These are phyloP conservation scores for Albugo candida DNA, from an alignment of 352 stramenopile genomes.

Conservation along the genomic window DNA sequence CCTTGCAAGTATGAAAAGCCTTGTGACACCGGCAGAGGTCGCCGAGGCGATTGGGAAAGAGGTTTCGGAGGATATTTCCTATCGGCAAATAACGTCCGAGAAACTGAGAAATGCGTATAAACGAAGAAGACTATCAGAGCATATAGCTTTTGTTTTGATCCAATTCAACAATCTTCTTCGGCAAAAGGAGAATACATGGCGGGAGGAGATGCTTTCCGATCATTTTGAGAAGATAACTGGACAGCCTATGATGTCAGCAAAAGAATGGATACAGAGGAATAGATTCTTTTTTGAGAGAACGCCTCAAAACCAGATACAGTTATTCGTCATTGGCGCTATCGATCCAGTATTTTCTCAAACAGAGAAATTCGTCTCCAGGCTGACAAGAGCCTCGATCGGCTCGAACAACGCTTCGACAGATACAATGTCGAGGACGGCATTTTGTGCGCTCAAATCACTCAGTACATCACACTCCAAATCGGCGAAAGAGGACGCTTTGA, in stretches of 20 bases:
- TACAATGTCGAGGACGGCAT: not conserved
- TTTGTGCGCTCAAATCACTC: not conserved
- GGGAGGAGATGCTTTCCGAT: conserved; percentile 8
- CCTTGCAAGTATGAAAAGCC: not conserved
- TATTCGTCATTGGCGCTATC: conserved; percentile 59
- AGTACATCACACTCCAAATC: not conserved
- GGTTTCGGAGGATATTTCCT: too few relatives aligned
- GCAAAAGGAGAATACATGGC: too few relatives aligned
- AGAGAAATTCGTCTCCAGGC: conserved; percentile 36
- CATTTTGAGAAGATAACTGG: conserved; percentile 34
- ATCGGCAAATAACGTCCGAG: too few relatives aligned
- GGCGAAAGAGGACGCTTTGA: conserved; percentile 1
- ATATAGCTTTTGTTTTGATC: too few relatives aligned
- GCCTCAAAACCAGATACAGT: conserved; percentile 43
- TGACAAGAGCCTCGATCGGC: not conserved
- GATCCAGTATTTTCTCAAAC: conserved; percentile 50
- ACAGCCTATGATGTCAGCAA: conserved; percentile 16
- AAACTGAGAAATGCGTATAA: too few relatives aligned
- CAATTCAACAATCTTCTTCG: too few relatives aligned
- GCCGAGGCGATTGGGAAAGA: too few relatives aligned
- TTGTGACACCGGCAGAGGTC: too few relatives aligned
- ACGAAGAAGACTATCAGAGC: too few relatives aligned
- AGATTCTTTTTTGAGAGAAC: conserved; percentile 21
- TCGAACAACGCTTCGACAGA: not conserved
- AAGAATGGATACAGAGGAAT: conserved; percentile 26